These are phyloP conservation scores for Venturia carpophila DNA, from an alignment of 2,329 filamentous ascomycete species.

Conservation along the genomic window DNA sequence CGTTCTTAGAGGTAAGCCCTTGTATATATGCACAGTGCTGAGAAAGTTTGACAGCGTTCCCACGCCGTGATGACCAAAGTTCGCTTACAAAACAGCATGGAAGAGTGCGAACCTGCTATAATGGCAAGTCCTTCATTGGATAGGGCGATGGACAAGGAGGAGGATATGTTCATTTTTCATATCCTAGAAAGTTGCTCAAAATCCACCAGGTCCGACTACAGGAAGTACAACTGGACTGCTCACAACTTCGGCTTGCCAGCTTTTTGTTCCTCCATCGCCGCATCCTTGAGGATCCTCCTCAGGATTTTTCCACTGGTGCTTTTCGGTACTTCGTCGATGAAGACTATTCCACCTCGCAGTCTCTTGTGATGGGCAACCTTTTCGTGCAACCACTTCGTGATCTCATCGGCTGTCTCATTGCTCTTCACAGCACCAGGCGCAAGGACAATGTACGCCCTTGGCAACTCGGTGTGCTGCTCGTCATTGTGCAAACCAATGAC, in stretches of 20 bases:
- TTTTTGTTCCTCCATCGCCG: conserved; percentile 23
- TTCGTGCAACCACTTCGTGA: conserved; percentile 16
- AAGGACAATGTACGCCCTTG: conserved; percentile 54
- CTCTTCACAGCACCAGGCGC: neutral
- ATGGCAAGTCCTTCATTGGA: too few species aligned
- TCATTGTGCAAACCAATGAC: conserved; percentile 56
- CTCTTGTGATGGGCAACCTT: conserved; percentile 19
- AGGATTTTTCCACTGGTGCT: conserved; percentile 20
- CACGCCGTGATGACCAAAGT: too few species aligned
- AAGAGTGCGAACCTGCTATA: neutral
- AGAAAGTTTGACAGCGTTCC: too few species aligned
- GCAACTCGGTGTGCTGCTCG: conserved; percentile 58
- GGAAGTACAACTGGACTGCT: neutral
- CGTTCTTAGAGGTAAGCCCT: too few species aligned
- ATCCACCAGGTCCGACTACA: neutral
- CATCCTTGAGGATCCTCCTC: conserved; percentile 21
- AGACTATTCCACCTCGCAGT: conserved; percentile 19
- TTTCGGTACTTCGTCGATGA: conserved; percentile 21
- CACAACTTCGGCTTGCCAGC: conserved; percentile 16
- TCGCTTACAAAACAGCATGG: too few species aligned
- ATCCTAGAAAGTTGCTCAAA: neutral
- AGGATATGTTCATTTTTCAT: neutral
- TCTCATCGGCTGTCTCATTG: conserved; percentile 14
- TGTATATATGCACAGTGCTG: too few species aligned
- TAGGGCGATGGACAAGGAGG: neutral